Evolutionary conservation across 148 eudicot genomes (phyloP).

Genomic region (Nepenthes gracilis): DNA sequence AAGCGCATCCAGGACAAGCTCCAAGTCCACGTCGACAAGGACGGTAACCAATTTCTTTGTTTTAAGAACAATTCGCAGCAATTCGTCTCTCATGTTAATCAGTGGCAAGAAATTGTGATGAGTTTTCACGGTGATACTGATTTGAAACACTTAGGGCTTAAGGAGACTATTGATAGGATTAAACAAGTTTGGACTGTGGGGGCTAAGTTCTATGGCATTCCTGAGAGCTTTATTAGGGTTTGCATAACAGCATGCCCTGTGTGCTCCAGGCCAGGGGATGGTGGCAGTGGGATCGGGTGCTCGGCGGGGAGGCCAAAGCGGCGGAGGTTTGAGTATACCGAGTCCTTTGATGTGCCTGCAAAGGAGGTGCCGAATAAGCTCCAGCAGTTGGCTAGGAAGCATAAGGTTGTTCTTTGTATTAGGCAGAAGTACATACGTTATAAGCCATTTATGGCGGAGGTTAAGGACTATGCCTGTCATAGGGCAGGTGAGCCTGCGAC

Average conservation of each 20-base stretch:
- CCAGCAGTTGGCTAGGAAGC: constrained; percentile 67
- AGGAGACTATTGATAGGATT: constrained; percentile 76
- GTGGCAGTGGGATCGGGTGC: constrained; percentile 8
- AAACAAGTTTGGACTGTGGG: constrained; percentile 94
- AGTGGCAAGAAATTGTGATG: constrained; percentile 90
- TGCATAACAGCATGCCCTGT: constrained; percentile 57
- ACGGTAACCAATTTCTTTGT: constrained; percentile 50
- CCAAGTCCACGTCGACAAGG: constrained; percentile 19
- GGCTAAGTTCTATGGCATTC: constrained; percentile 90
- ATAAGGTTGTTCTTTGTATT: constrained; percentile 86
- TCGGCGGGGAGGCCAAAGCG: constrained; percentile 32
- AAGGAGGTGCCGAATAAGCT: constrained; percentile 62
- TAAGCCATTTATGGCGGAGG: constrained; percentile 98
- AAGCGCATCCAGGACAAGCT: constrained; percentile 92
- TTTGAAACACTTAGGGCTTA: constrained; percentile 63
- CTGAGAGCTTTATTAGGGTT: constrained; percentile 80
- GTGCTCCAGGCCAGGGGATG: constrained; percentile 31
- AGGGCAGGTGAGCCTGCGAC: constrained; percentile 77
- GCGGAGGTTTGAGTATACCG: constrained; percentile 85
- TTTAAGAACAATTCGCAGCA: constrained; percentile 73
- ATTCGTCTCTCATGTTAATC: constrained; percentile 67
- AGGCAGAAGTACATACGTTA: constrained; percentile 94
- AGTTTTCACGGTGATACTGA: constrained; percentile 53
- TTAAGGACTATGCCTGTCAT: constrained; percentile 94
- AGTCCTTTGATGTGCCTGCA: constrained; percentile 77